Percentiles rank a stretch among this genome's conserved stretches.
Conservation (phyloP, 352 stramenopile genomes). For the Aphanomyces euteiches region DNA sequence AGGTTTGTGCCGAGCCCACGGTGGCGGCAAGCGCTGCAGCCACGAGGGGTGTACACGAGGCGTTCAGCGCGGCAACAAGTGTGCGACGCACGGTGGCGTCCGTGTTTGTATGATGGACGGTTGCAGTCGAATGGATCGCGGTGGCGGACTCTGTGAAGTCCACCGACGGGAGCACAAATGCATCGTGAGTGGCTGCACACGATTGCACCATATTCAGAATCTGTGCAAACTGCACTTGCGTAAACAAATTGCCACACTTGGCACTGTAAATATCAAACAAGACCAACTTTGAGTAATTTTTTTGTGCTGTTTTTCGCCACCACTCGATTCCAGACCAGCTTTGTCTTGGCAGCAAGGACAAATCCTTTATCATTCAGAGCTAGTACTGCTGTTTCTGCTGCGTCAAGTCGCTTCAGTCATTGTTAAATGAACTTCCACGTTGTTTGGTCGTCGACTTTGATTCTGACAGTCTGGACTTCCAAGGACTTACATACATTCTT, state of each 20-base stretch:
- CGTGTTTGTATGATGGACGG: constrained; percentile 77
- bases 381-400: background rate
- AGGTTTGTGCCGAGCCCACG: constrained; percentile 15
- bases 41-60: constrained; percentile 12
- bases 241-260: background rate
- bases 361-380: background rate
- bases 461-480: too few species aligned
- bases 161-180: constrained; percentile 74
- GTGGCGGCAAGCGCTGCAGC: constrained; percentile 22
- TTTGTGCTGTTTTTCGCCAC: background rate
- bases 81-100: constrained; percentile 71
- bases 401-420: background rate
- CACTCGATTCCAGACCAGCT: too few species aligned
- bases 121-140: constrained; percentile 83
- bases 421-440: background rate
- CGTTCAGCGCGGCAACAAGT: constrained; percentile 55
- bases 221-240: constrained; percentile 54
- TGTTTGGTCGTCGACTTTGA: too few species aligned
- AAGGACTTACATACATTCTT: too few species aligned
- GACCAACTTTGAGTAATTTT: background rate
- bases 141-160: constrained; percentile 79
- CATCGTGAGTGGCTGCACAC: constrained; percentile 81
- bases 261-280: background rate
- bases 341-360: background rate
- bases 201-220: constrained; percentile 73